phyloP scores from a whole-genome alignment of 164 flowering plant genomes.

The grape (Vitis vinifera) region DNA sequence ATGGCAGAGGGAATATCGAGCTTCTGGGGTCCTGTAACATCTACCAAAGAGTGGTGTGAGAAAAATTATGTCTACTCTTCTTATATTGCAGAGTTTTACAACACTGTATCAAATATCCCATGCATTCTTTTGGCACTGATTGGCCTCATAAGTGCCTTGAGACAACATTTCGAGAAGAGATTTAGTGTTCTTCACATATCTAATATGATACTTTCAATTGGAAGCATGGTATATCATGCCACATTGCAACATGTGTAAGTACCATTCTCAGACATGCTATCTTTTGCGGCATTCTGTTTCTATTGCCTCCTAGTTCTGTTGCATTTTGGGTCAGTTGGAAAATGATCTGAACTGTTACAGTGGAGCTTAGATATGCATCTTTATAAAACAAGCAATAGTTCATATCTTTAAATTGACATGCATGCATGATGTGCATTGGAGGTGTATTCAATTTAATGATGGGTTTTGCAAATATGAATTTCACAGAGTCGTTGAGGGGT shows the following conservation, averaged over 20 bases:
- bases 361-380: too few species aligned
- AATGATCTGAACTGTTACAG: too few species aligned
- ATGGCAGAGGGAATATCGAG: constrained; percentile 52
- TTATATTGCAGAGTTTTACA: constrained; percentile 76
- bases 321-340: too few species aligned
- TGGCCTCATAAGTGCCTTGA: constrained; percentile 73
- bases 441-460: too few species aligned
- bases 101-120: constrained; percentile 77
- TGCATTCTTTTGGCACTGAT: constrained; percentile 69
- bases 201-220: constrained; percentile 77
- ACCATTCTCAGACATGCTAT: background rate
- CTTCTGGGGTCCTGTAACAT: constrained; percentile 73
- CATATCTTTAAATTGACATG: too few species aligned
- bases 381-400: too few species aligned
- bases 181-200: constrained; percentile 82
- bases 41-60: constrained; percentile 66
- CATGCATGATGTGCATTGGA: too few species aligned
- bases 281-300: background rate
- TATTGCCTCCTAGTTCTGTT: background rate
- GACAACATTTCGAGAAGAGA: constrained; percentile 87
- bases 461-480: too few species aligned
- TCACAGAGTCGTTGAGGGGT: too few species aligned
- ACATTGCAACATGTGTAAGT: constrained; percentile 80
- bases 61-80: constrained; percentile 52
- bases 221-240: constrained; percentile 85